Evolutionary conservation across 179 eudicot genomes (phyloP).

Genomic region (Silene coronaria): DNA sequence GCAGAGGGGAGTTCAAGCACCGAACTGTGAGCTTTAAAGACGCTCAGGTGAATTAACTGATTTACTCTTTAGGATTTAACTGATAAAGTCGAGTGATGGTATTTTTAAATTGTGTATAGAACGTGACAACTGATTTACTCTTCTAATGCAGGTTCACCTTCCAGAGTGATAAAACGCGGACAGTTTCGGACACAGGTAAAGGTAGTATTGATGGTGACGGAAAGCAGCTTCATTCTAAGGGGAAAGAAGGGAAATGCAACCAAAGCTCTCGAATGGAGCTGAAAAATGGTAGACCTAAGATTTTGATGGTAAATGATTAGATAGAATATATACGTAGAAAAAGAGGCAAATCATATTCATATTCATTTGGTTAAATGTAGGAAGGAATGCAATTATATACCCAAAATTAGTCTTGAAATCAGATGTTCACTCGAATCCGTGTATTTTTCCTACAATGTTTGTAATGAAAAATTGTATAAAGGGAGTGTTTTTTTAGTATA

Average conservation of each 20-base stretch:
- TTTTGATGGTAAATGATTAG: conserved; percentile 8
- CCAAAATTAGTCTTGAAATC: not conserved
- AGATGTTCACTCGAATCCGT: not conserved
- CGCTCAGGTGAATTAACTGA: conserved; percentile 25
- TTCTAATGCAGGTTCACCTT: conserved; percentile 24
- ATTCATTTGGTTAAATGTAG: not conserved
- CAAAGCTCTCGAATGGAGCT: not conserved
- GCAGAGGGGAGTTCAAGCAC: conserved; percentile 34
- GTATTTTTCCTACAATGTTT: too few relatives aligned
- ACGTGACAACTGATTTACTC: too few relatives aligned
- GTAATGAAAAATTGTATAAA: not conserved
- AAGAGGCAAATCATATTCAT: too few relatives aligned
- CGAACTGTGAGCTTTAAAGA: conserved; percentile 27
- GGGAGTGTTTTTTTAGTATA: too few relatives aligned
- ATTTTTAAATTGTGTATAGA: not conserved
- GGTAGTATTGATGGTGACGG: not conserved
- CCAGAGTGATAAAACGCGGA: conserved; percentile 10
- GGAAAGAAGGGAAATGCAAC: not conserved
- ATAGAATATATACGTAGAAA: not conserved
- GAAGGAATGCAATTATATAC: not conserved
- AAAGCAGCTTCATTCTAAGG: not conserved
- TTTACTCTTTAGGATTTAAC: not conserved
- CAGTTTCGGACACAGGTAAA: conserved; percentile 1
- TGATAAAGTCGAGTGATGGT: too few relatives aligned
- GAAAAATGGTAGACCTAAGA: not conserved